phyloP scores from a whole-genome alignment of 441 rosid genomes.

The Erodium texanum region DNA sequence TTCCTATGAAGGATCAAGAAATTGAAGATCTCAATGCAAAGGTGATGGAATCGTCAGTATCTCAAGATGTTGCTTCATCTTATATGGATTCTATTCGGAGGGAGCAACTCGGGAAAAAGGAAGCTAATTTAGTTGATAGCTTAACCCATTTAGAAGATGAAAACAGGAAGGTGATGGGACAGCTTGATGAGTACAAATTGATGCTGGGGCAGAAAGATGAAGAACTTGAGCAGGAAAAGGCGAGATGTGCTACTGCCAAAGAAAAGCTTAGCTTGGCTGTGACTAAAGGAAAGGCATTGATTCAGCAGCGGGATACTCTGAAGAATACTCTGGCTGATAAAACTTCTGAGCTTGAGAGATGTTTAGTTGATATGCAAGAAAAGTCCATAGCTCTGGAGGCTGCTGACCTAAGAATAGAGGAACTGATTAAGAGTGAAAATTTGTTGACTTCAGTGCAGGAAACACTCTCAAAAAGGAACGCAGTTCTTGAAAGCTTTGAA shows the following conservation, averaged over 20 bases:
- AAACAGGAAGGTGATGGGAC: constrained; percentile 49
- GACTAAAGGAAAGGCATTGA: constrained; percentile 84
- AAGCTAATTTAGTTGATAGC: constrained; percentile 37
- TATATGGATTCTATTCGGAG: constrained; percentile 11
- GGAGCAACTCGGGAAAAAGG: constrained; percentile 52
- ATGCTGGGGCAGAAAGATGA: constrained; percentile 27
- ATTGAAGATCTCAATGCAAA: constrained; percentile 52
- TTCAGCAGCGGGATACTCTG: constrained; percentile 79
- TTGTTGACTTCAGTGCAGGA: constrained; percentile 56
- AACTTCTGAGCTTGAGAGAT: constrained; percentile 62
- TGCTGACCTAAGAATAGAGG: constrained; percentile 47
- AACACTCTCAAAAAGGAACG: constrained; percentile 37
- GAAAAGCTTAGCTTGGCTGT: constrained; percentile 97
- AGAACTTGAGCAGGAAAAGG: constrained; percentile 76
- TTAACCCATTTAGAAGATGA: constrained; percentile 43
- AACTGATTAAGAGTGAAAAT: constrained; percentile 46
- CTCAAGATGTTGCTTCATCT: constrained; percentile 15
- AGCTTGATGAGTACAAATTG: constrained; percentile 45
- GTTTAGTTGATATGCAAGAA: constrained; percentile 51
- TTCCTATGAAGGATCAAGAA: constrained; percentile 40
- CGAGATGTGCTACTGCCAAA: constrained; percentile 61
- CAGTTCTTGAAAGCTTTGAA: constrained; percentile 45
- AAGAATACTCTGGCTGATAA: constrained; percentile 68
- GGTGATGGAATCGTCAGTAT: constrained; percentile 34
- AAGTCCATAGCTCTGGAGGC: constrained; percentile 47